phyloP scores from a whole-genome alignment of 2,329 filamentous ascomycete species.

The Akanthomyces lecanii region DNA sequence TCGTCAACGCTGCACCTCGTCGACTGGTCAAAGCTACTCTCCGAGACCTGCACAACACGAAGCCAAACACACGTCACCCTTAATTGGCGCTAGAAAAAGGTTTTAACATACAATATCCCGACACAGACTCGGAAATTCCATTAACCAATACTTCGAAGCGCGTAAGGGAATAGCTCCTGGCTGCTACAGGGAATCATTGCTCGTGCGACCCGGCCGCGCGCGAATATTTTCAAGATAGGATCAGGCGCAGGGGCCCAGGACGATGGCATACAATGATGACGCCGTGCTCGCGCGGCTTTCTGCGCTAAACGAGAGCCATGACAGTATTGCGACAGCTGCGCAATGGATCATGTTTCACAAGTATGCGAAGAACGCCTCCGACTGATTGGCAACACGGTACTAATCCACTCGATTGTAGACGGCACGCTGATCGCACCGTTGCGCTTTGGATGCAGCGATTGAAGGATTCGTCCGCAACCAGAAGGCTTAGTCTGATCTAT shows the following conservation, averaged over 20 bases:
- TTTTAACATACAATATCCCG: too few relatives aligned
- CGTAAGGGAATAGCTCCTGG: not conserved
- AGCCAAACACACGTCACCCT: not conserved
- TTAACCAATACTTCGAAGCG: not conserved
- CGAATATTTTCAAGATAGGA: slow-evolving; percentile 19
- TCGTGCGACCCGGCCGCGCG: not conserved
- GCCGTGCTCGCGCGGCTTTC: slow-evolving; percentile 92
- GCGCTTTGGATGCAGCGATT: slow-evolving; percentile 88
- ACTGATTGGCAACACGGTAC: slow-evolving; percentile 14
- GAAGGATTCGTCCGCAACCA: slow-evolving; percentile 80
- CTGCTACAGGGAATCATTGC: not conserved
- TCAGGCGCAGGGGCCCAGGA: not conserved
- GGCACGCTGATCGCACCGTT: slow-evolving; percentile 87
- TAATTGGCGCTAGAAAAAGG: not conserved
- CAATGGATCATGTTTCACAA: slow-evolving; percentile 99
- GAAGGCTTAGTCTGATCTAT: slow-evolving; percentile 87
- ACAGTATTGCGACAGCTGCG: slow-evolving; percentile 91
- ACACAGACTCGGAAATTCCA: not conserved
- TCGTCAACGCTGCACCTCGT: not conserved
- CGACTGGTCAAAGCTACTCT: not conserved
- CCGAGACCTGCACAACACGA: not conserved
- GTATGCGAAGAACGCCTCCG: slow-evolving; percentile 44
- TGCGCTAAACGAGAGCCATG: slow-evolving; percentile 92
- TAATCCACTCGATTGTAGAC: slow-evolving; percentile 45
- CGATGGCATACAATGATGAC: slow-evolving; percentile 94